Percentiles rank a stretch among this genome's conserved stretches.
phyloP scores from a whole-genome alignment of 371 early-diverging fungal species.

The Blastocladiella emersonii region DNA sequence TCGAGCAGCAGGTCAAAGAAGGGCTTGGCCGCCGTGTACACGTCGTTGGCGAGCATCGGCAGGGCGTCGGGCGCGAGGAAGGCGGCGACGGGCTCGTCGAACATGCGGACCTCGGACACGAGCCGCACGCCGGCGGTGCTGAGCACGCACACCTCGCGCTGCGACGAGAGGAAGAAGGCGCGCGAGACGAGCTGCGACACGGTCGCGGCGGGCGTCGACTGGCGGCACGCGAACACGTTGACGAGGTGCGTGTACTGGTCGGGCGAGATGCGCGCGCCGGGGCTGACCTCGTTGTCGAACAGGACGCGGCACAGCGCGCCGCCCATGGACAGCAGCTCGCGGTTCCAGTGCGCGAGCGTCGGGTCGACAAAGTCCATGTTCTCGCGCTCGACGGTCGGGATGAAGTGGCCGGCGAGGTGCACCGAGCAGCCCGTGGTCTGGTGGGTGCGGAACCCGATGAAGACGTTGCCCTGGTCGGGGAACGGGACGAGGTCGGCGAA shows the following conservation, averaged over 20 bases:
- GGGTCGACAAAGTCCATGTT: slow-evolving; percentile 82
- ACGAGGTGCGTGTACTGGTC: slow-evolving; percentile 7
- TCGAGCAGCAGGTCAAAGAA: neutral
- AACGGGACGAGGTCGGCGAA: slow-evolving; percentile 58
- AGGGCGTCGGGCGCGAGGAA: neutral
- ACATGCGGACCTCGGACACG: slow-evolving; percentile 34
- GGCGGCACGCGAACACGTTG: slow-evolving; percentile 38
- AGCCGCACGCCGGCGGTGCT: slow-evolving; percentile 51
- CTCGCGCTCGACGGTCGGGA: slow-evolving; percentile 74
- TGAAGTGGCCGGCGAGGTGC: slow-evolving; percentile 70
- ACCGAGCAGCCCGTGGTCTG: slow-evolving; percentile 79
- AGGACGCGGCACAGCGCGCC: slow-evolving; percentile 57
- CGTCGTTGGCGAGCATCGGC: neutral
- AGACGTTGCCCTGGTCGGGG: slow-evolving; percentile 67
- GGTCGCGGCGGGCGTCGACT: slow-evolving; percentile 53
- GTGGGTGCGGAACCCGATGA: slow-evolving; percentile 82
- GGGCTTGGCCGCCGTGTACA: no score
- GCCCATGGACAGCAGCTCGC: slow-evolving; percentile 58
- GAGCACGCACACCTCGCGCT: slow-evolving; percentile 35
- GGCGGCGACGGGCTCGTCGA: slow-evolving; percentile 10
- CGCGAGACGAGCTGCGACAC: slow-evolving; percentile 45
- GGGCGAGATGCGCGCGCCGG: neutral
- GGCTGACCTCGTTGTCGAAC: slow-evolving; percentile 68
- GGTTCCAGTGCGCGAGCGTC: slow-evolving; percentile 66
- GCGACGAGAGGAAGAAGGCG: slow-evolving; percentile 39